Evolutionary conservation across 2,329 filamentous ascomycete genomes (phyloP), one percentile per base, ranked within the genome.

Genomic region (Rhytidhysteron rufulum): DNA sequence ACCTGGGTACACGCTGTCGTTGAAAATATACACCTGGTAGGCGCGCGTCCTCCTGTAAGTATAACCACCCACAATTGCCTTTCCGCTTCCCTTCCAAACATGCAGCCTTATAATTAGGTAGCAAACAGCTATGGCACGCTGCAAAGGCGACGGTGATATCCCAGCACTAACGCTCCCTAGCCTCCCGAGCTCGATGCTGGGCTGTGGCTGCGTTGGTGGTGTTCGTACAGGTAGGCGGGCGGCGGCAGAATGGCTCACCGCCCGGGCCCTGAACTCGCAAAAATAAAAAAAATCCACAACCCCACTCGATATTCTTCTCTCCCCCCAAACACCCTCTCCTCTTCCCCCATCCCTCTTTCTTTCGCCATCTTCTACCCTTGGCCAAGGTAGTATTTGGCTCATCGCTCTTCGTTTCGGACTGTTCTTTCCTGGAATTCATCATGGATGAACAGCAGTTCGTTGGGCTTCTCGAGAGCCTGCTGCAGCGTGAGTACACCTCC

Each of bases 401-500:
- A 46, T 48, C 31, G 36, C 40, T 24, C 27, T 51, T 45, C 47
- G 48, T 24, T 22, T 20, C 33, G 25, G 20, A n/a, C 15, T 29
- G 33, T 34, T 25, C 9, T 31, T 19, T 39, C 22, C 17, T n/a
- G 43, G 21, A 25, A 52, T 18, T 27, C 29, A 15, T 34, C 60
- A 90, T 90, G 86, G 83, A 89, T 68, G 79, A 87, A 67, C 83
- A 88, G 68, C 82, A 86, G 71, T 89, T 96, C 65, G 78, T 93
- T 54, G 78, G 85, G 73, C 82, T 95, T 71, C 80, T 96, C 65
- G 81, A 93, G 77, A 84, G 86, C 71, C 83, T 91, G 58, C 80
- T 95, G 70, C 82, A 88, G 67, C 89, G 88, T 93, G 73, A 73
- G 86, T 82, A 37, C 40, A 17, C 36, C 37, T 18, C 34, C 38